A percentile compares a stretch with the other conserved stretches of the same genome.
These are phyloP conservation scores for Xylaria grammica DNA, from an alignment of 495 filamentous ascomycete species.

Conservation along the genomic window DNA sequence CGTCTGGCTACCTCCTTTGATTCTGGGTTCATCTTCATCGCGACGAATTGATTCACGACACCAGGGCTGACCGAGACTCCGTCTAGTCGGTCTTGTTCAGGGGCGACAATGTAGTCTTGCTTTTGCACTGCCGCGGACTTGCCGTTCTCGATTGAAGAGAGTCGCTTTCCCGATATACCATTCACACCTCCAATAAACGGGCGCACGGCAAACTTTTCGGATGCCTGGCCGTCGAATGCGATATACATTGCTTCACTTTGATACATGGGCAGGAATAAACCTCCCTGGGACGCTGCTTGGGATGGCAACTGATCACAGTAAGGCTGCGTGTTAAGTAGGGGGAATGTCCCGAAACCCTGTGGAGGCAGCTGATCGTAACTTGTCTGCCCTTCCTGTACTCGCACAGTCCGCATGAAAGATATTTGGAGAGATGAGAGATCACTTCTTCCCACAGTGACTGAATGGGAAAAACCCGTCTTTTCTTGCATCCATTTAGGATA, in stretches of 20 bases:
- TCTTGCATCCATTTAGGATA: slow-evolving; percentile 4
- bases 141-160: slow-evolving; percentile 6
- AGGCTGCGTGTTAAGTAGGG: slow-evolving; percentile 7
- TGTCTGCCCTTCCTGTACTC: neutral
- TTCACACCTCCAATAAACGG: slow-evolving; percentile 8
- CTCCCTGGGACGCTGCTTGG: neutral
- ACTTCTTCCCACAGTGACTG: neutral
- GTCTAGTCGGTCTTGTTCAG: neutral
- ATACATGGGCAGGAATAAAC: slow-evolving; percentile 5
- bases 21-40: slow-evolving; percentile 8
- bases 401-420: slow-evolving; percentile 12
- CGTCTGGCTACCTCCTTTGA: neutral
- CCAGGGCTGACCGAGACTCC: neutral
- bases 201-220: slow-evolving; percentile 7
- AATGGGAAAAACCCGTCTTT: slow-evolving; percentile 2
- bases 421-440: neutral
- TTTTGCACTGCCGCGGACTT: neutral
- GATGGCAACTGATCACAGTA: neutral
- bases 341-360: neutral
- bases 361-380: neutral
- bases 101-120: slow-evolving; percentile 14
- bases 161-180: slow-evolving; percentile 1
- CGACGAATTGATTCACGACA: slow-evolving; percentile 10
- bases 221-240: neutral
- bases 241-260: slow-evolving; percentile 2